A percentile compares a stretch with the other conserved stretches of the same genome.
Conservation (phyloP, 306 rosid species). For the Cucurbita maxima region DNA sequence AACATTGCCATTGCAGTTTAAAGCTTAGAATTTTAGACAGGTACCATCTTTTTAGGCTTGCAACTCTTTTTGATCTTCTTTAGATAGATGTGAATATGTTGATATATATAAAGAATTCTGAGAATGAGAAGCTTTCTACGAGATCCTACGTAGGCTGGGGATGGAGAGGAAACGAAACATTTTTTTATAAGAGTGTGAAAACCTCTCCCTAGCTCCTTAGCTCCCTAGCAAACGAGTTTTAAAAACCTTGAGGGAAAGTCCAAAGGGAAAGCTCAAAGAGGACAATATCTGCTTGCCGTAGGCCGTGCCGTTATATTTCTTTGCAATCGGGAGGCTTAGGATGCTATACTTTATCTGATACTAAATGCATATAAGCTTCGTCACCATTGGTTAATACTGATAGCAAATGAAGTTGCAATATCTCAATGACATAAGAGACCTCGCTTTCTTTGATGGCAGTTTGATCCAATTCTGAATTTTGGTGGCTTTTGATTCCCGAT, state of each 20-base stretch:
- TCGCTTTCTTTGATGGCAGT: not conserved
- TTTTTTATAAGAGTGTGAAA: no score
- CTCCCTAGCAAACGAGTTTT: no score
- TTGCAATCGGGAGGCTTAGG: not conserved
- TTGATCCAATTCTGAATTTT: constrained; percentile 2
- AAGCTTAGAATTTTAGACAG: constrained; percentile 28
- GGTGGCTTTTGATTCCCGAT: constrained; percentile 4
- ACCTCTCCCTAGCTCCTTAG: no score
- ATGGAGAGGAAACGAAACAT: no score
- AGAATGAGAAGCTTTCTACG: not conserved
- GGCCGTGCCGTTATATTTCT: no score
- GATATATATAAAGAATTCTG: not conserved
- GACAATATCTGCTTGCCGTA: no score
- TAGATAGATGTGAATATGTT: not conserved
- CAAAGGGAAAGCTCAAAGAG: no score
- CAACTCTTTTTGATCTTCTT: not conserved
- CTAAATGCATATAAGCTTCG: not conserved
- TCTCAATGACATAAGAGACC: not conserved
- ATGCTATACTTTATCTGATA: not conserved
- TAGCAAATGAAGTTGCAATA: not conserved
- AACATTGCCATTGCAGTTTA: constrained; percentile 1
- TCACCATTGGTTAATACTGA: not conserved
- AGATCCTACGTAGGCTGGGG: no score
- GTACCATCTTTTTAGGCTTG: constrained; percentile 28
- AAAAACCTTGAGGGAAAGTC: no score